Evolutionary conservation across 2,329 filamentous ascomycete genomes (phyloP).

Genomic region (Diaporthe australafricana): DNA sequence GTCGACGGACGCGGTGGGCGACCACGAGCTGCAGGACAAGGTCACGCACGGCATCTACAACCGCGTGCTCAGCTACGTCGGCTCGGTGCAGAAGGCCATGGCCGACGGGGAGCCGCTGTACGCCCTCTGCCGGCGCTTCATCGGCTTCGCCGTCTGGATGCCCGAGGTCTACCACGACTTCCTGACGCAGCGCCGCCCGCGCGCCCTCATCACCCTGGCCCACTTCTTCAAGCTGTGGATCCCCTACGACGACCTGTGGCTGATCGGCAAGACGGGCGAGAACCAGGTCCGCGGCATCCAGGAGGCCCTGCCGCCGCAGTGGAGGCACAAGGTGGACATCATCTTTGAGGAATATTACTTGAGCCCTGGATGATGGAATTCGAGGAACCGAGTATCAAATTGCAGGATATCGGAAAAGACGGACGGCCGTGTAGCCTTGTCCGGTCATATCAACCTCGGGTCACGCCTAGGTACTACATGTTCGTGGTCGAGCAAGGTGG

Average conservation of each 20-base stretch:
- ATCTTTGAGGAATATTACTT: constrained; percentile 46
- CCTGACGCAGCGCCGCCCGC: constrained; percentile 48
- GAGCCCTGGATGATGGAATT: neutral
- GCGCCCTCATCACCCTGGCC: constrained; percentile 51
- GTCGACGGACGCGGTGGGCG: constrained; percentile 40
- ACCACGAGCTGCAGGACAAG: constrained; percentile 47
- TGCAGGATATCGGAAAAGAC: neutral
- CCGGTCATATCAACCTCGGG: too few relatives aligned
- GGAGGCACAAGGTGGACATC: constrained; percentile 49
- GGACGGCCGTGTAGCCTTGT: neutral
- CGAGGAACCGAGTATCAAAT: neutral
- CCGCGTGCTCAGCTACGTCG: constrained; percentile 49
- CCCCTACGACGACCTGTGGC: constrained; percentile 49
- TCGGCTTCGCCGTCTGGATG: constrained; percentile 50
- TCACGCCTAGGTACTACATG: neutral
- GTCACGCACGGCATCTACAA: constrained; percentile 45
- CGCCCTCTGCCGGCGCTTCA: constrained; percentile 49
- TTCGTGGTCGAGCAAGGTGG: neutral
- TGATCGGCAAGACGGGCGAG: constrained; percentile 50
- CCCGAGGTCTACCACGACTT: constrained; percentile 49
- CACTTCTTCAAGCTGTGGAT: constrained; percentile 54
- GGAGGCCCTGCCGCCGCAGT: constrained; percentile 48
- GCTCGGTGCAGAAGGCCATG: constrained; percentile 46
- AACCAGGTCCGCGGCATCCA: constrained; percentile 51
- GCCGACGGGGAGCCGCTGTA: constrained; percentile 45